These are phyloP conservation scores for Thelonectria rubi DNA, from an alignment of 2,329 filamentous ascomycete species.

Conservation along the genomic window DNA sequence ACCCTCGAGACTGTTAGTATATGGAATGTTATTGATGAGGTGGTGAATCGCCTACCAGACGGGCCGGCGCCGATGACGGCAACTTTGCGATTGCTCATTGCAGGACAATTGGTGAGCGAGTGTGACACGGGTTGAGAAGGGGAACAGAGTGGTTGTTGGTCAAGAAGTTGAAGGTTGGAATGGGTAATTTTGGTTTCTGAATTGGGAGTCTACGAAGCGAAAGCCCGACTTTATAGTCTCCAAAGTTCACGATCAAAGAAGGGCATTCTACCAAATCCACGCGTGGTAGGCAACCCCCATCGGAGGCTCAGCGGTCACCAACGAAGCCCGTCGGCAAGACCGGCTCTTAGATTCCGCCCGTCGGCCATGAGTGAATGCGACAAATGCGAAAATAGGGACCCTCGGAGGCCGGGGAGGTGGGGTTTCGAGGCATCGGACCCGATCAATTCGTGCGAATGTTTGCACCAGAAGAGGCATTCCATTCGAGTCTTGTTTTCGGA, in stretches of 20 bases:
- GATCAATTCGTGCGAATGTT: background rate
- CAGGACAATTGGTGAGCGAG: background rate
- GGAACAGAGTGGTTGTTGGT: background rate
- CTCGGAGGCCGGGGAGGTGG: background rate
- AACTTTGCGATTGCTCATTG: constrained; percentile 38
- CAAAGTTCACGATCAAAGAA: background rate
- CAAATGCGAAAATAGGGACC: background rate
- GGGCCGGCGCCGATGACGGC: constrained; percentile 44
- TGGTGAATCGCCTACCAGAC: constrained; percentile 32
- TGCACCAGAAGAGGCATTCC: background rate
- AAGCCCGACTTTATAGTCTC: background rate
- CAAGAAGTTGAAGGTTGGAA: background rate
- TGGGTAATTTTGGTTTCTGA: background rate
- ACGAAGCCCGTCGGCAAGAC: constrained; percentile 22
- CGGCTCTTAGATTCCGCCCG: constrained; percentile 28
- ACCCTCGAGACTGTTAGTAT: constrained; percentile 34
- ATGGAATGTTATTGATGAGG: background rate
- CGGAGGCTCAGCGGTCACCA: constrained; percentile 18
- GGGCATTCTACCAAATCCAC: background rate
- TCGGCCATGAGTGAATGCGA: background rate
- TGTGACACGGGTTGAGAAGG: background rate
- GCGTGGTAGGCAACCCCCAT: background rate
- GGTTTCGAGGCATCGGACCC: background rate
- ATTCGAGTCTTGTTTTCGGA: background rate
- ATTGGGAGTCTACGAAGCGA: background rate